These are phyloP conservation scores for Kentomonas sorsogonicus DNA, from an alignment of 208 protist genomes.

Conservation along the genomic window DNA sequence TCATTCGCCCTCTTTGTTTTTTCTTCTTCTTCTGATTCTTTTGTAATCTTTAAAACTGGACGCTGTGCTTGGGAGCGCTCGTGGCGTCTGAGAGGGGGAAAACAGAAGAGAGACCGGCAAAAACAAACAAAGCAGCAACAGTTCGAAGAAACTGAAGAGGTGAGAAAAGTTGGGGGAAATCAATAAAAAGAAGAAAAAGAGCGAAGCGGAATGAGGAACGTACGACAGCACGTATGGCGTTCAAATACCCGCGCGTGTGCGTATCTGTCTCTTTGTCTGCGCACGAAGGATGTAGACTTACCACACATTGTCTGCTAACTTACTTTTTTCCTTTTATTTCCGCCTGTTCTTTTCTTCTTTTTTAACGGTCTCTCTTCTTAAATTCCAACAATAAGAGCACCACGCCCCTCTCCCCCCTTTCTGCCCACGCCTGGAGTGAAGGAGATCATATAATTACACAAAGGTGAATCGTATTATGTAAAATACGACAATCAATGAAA, in stretches of 20 bases:
- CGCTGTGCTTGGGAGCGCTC: no score
- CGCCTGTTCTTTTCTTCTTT: slow-evolving; percentile 9
- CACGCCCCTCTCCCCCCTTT: background rate
- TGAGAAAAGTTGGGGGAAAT: slow-evolving; percentile 5
- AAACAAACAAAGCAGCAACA: no score
- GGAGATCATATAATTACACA: background rate
- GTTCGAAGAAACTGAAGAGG: background rate
- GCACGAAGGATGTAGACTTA: slow-evolving; percentile 24
- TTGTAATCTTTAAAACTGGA: no score
- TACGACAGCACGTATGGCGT: no score
- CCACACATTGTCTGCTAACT: slow-evolving; percentile 20
- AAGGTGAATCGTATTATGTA: background rate
- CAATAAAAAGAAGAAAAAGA: background rate
- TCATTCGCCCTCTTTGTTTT: no score
- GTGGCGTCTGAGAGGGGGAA: no score
- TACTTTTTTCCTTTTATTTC: slow-evolving; percentile 3
- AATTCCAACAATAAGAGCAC: no score
- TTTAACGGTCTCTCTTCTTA: slow-evolving; percentile 1
- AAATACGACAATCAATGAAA: background rate
- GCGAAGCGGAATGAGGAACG: no score
- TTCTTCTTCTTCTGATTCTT: no score
- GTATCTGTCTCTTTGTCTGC: no score
- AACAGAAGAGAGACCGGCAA: no score
- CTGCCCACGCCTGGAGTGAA: background rate
- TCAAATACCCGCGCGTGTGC: no score